Conservation (phyloP, 106 monocot species). For the Iris macrosiphon region DNA sequence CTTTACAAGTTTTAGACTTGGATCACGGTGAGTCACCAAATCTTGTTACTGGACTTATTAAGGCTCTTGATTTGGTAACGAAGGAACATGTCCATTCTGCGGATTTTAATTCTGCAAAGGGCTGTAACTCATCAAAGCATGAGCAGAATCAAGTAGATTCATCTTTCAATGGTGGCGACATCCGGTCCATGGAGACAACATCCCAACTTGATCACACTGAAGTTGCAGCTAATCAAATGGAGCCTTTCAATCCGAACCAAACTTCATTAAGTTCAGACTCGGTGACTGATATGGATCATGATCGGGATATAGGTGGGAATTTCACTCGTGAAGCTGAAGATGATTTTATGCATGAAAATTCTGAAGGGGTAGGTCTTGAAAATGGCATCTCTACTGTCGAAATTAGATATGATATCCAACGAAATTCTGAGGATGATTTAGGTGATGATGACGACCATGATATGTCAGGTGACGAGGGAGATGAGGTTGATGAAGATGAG, state of each 20-base stretch:
- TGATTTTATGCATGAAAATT: conserved; percentile 94
- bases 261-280: conserved; percentile 55
- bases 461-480: conserved; percentile 66
- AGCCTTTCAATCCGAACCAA: conserved; percentile 53
- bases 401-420: conserved; percentile 83
- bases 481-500: conserved; percentile 64
- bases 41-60: conserved; percentile 73
- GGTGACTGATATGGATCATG: conserved; percentile 82
- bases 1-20: conserved; percentile 77
- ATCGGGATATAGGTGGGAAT: conserved; percentile 53
- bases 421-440: conserved; percentile 45
- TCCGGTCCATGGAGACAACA: conserved; percentile 53
- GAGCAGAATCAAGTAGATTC: conserved; percentile 44
- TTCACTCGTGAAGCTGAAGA: conserved; percentile 71
- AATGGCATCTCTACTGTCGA: conserved; percentile 80
- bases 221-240: conserved; percentile 45
- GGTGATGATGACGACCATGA: conserved; percentile 81
- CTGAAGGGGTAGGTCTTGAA: conserved; percentile 58
- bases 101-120: conserved; percentile 52
- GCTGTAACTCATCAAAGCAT: conserved; percentile 36
- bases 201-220: conserved; percentile 60
- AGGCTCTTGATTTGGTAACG: conserved; percentile 81
- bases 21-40: conserved; percentile 87
- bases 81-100: conserved; percentile 85
- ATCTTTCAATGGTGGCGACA: conserved; percentile 33